Evolutionary conservation across 1,284 basidiomycete genomes (phyloP), one percentile per base, ranked within the genome.

Genomic region (Gomphus bonarii): DNA sequence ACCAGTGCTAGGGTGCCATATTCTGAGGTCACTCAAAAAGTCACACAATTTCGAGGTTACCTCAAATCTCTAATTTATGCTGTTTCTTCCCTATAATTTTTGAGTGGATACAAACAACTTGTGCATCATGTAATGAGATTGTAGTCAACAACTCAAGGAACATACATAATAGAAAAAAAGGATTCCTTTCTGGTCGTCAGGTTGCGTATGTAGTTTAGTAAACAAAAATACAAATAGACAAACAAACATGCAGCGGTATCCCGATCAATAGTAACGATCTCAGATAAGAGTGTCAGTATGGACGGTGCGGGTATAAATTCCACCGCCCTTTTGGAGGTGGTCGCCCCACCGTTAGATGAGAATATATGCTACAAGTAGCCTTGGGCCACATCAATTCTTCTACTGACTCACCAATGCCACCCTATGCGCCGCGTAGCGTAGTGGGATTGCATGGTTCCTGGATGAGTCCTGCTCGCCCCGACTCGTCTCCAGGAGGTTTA

Each of bases 211-310:
- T 36, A 18, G 35, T 54, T 54, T 44, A 54, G 52, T 54, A 44
- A 54, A 54, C 52, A 54, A 44, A 54, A 54, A 54, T 54, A 54
- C 52, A 54, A 54, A 54, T 28, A 54, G 52, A 54, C 40, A 54
- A 44, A 54, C 40, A 54, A 33, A 42, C 52, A 54, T 51, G 50
- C 50, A 35, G 50, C 52, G 52, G 52, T 54, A 54, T 54, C 36
- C 40, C 36, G 36, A 28, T 25, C 51, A 42, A 31, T 30, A 40
- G 31, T 25, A 53, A 53, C 31, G 36, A 51, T 20, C 6, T 35
- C 14, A 38, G 28, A 47, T 47, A 30, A 50, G 40, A 43, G n/a
- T 44, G 38, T 18, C 22, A 25, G 36, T 54, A 6, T 30, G 25
- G 52, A 42, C 33, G 33, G 52, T 43, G 52, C 36, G 12, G 36